Conservation (phyloP, 495 filamentous ascomycete species). For the Letharia columbiana region DNA sequence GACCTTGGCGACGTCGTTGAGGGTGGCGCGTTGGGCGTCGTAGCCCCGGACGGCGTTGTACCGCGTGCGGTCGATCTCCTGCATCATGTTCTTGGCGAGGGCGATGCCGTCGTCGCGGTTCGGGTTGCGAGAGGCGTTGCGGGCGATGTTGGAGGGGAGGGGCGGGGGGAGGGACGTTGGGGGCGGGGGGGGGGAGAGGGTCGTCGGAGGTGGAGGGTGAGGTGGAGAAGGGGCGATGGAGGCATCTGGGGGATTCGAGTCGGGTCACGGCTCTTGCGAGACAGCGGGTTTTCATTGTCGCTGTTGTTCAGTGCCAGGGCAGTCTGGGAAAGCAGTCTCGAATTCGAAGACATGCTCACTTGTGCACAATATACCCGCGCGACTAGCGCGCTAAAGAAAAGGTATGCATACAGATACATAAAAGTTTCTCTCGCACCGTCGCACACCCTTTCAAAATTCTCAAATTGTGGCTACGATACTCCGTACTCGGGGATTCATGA, state of each 20-base stretch:
- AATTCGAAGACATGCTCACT: neutral
- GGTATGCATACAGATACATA: neutral
- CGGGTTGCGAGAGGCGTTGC: neutral
- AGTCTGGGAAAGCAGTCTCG: neutral
- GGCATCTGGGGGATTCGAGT: neutral
- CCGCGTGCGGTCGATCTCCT: neutral
- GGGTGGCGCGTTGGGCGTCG: constrained; percentile 7
- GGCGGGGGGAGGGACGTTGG: neutral
- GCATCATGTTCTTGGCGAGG: neutral
- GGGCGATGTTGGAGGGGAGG: constrained; percentile 5
- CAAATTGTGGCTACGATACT: too few species aligned
- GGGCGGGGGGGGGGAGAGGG: constrained; percentile 18
- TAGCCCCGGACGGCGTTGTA: constrained; percentile 5
- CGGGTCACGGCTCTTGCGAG: neutral
- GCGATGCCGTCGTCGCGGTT: neutral
- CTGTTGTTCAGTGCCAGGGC: neutral
- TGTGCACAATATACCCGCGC: constrained; percentile 3
- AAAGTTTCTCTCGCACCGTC: too few species aligned
- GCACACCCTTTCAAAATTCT: neutral
- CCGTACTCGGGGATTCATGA: too few species aligned
- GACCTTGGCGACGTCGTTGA: constrained; percentile 15
- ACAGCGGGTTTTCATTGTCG: neutral
- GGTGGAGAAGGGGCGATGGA: neutral
- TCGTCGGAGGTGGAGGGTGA: neutral
- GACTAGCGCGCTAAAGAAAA: neutral